Evolutionary conservation across 352 stramenopile species (phyloP).

Genomic region (Phytophthora aleatoria): DNA sequence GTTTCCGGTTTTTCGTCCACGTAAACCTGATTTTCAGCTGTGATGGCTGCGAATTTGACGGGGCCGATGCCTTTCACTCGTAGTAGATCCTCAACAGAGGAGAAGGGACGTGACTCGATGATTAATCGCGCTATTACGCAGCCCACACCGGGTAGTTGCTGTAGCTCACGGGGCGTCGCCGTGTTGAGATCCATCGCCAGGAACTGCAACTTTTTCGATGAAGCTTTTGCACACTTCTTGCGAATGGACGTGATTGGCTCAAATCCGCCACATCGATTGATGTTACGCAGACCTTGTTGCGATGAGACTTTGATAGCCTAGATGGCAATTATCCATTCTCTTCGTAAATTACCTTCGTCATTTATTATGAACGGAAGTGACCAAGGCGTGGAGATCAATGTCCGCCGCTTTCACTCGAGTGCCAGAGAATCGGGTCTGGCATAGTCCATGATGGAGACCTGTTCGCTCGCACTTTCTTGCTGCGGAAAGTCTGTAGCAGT

Average conservation of each 20-base stretch:
- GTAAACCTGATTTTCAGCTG: constrained; percentile 23
- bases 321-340: neutral
- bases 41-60: constrained; percentile 38
- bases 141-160: constrained; percentile 50
- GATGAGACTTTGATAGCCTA: constrained; percentile 4
- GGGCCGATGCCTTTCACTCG: constrained; percentile 52
- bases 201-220: constrained; percentile 23
- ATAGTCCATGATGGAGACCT: constrained; percentile 19
- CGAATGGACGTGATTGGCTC: constrained; percentile 16
- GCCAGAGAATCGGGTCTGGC: constrained; percentile 1
- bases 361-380: constrained; percentile 11
- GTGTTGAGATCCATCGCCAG: constrained; percentile 39
- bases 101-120: constrained; percentile 51
- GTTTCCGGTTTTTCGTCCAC: constrained; percentile 17
- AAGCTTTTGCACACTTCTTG: constrained; percentile 44
- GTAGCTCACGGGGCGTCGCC: constrained; percentile 37
- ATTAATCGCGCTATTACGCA: constrained; percentile 45
- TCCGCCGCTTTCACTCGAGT: constrained; percentile 16
- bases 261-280: neutral
- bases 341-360: neutral
- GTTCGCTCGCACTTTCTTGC: constrained; percentile 64
- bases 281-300: neutral
- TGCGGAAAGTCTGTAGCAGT: constrained; percentile 1
- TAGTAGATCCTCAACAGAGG: constrained; percentile 38
- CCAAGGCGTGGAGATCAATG: neutral